These are phyloP conservation scores for Phytophthora pini DNA, from an alignment of 352 stramenopile species.

Conservation along the genomic window DNA sequence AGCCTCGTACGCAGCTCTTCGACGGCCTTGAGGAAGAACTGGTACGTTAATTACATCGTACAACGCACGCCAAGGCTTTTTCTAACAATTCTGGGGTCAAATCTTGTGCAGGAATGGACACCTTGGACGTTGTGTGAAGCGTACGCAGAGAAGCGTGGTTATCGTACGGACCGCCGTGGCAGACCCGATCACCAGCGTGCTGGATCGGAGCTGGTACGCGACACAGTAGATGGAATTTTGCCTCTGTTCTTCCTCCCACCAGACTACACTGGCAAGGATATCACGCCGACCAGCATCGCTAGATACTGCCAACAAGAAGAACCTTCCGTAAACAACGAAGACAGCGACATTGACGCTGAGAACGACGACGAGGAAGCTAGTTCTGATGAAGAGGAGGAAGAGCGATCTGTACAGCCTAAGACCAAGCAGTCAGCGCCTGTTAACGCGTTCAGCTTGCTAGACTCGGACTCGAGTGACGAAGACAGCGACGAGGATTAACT, in stretches of 20 bases:
- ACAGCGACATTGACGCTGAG: conserved; percentile 10
- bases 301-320: conserved; percentile 40
- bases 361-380: conserved; percentile 27
- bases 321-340: conserved; percentile 16
- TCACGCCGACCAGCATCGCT: conserved; percentile 45
- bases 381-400: conserved; percentile 31
- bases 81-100: too few relatives aligned
- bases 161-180: conserved; percentile 78
- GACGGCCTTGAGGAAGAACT: conserved; percentile 81
- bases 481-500: conserved; percentile 43
- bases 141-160: conserved; percentile 85
- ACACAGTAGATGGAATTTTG: conserved; percentile 84
- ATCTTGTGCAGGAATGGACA: conserved; percentile 69
- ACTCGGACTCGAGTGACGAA: conserved; percentile 90
- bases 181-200: conserved; percentile 84
- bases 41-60: conserved; percentile 31
- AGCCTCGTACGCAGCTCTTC: conserved; percentile 75
- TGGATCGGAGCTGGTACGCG: conserved; percentile 80
- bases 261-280: conserved; percentile 69
- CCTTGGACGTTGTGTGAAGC: conserved; percentile 86
- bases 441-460: conserved; percentile 83
- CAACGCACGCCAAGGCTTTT: too few relatives aligned
- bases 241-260: conserved; percentile 84
- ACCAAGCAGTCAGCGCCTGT: conserved; percentile 53
- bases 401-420: conserved; percentile 20